Evolutionary conservation across 2,329 filamentous ascomycete genomes (phyloP).

Genomic region (Aspergillus melleus): DNA sequence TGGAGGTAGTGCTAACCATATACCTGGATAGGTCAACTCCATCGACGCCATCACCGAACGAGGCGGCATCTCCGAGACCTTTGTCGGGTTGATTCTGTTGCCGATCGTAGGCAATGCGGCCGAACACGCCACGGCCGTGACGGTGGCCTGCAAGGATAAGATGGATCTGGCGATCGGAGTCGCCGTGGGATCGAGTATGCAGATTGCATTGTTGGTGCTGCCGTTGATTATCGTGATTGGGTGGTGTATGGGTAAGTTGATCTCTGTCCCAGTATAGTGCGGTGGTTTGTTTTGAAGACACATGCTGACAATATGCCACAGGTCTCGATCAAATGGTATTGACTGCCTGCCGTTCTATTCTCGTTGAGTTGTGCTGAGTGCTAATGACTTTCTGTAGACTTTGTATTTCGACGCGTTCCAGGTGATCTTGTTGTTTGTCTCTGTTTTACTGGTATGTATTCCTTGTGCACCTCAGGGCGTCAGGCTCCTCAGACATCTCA

Average conservation of each 20-base stretch:
- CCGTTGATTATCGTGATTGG: conserved; percentile 62
- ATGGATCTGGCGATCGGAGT: conserved; percentile 69
- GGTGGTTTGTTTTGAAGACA: not conserved
- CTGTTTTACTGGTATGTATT: conserved; percentile 44
- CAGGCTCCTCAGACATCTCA: no score
- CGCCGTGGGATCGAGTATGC: conserved; percentile 65
- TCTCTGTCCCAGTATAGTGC: not conserved
- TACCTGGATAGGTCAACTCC: conserved; percentile 44
- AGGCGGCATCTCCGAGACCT: conserved; percentile 56
- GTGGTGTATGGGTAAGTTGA: conserved; percentile 53
- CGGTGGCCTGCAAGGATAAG: conserved; percentile 64
- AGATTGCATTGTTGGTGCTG: conserved; percentile 64
- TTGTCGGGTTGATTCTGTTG: conserved; percentile 64
- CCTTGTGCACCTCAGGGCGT: not conserved
- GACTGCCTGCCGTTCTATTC: not conserved
- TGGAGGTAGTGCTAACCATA: not conserved
- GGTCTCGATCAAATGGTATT: conserved; percentile 58
- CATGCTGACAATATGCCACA: conserved; percentile 12
- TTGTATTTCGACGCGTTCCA: conserved; percentile 88
- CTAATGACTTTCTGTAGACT: conserved; percentile 43
- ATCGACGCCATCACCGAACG: conserved; percentile 56
- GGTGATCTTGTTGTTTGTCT: conserved; percentile 64
- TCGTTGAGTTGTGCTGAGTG: not conserved
- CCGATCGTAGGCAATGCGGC: conserved; percentile 68
- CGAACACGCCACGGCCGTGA: conserved; percentile 65